These are phyloP conservation scores for Aspergillus cristatus DNA, from an alignment of 495 filamentous ascomycete genomes.

Conservation along the genomic window DNA sequence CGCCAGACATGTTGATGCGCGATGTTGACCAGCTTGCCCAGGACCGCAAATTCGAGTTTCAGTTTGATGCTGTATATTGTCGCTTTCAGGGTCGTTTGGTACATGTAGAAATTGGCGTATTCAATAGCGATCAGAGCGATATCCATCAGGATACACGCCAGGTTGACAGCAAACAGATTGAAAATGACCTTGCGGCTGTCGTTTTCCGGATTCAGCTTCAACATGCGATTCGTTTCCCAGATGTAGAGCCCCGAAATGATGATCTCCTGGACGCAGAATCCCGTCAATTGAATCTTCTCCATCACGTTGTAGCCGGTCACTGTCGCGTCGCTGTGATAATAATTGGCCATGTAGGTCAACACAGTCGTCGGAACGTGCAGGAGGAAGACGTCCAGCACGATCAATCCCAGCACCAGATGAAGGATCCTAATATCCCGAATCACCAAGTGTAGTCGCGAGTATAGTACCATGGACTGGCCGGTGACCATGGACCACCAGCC, in stretches of 20 bases:
- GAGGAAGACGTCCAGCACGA: conserved; percentile 16
- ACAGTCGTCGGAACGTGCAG: conserved; percentile 21
- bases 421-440: conserved; percentile 14
- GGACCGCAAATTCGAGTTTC: conserved; percentile 45
- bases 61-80: conserved; percentile 45
- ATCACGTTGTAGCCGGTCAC: conserved; percentile 29
- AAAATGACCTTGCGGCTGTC: conserved; percentile 25
- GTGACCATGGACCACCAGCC: conserved; percentile 50
- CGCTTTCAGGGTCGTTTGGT: conserved; percentile 37
- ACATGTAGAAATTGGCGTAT: conserved; percentile 31
- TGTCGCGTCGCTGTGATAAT: conserved; percentile 9
- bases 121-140: conserved; percentile 36
- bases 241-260: conserved; percentile 43
- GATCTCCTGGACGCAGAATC: conserved; percentile 40
- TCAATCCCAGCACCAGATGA: conserved; percentile 17
- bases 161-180: conserved; percentile 38
- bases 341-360: conserved; percentile 14
- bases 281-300: conserved; percentile 37
- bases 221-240: conserved; percentile 28
- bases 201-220: conserved; percentile 20
- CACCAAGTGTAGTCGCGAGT: conserved; percentile 26
- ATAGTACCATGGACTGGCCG: conserved; percentile 38
- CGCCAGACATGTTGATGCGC: neutral
- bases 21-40: conserved; percentile 13
- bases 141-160: conserved; percentile 33